A percentile compares a stretch with the other conserved stretches of the same genome.
phyloP scores from a whole-genome alignment of 331 rosid genomes.

The Pyrus hybrid region DNA sequence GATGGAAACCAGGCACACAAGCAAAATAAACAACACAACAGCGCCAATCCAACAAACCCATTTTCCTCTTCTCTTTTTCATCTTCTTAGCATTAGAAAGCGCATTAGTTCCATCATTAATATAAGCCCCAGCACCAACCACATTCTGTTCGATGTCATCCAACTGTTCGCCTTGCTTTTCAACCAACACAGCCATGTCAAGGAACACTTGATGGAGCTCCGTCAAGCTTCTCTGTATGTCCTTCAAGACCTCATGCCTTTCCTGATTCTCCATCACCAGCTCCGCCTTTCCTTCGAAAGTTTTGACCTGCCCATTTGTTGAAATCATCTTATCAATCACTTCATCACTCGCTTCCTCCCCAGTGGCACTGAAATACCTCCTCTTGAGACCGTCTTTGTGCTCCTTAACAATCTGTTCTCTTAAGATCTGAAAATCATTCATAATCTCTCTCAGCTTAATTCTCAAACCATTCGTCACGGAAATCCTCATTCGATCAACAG shows the following conservation, averaged over 20 bases:
- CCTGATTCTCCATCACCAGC: conserved; percentile 5
- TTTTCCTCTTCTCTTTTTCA: conserved; percentile 1
- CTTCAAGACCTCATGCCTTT: conserved; percentile 4
- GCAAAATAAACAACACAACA: conserved; percentile 5
- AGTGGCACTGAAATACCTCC: conserved; percentile 6
- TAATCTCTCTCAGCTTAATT: conserved; percentile 8
- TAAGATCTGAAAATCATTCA: conserved; percentile 8
- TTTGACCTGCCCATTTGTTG: not conserved
- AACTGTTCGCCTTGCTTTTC: conserved; percentile 11
- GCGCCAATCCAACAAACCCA: conserved; percentile 3
- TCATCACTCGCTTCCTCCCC: conserved; percentile 13
- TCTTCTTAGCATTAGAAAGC: not conserved
- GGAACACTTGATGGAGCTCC: conserved; percentile 15
- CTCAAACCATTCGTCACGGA: conserved; percentile 12
- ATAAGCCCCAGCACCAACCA: conserved; percentile 5
- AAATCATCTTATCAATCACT: conserved; percentile 1
- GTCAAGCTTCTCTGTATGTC: conserved; percentile 10
- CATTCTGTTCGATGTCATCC: conserved; percentile 6
- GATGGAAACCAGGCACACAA: conserved; percentile 8
- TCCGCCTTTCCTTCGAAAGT: conserved; percentile 3
- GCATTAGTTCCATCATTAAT: conserved; percentile 9
- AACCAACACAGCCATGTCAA: conserved; percentile 15
- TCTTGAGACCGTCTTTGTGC: conserved; percentile 11
- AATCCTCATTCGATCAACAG: conserved; percentile 17
- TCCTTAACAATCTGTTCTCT: conserved; percentile 5